Base-by-base conservation (phyloP, 176 grass and related monocot species). In the Alloteropsis semialata region DNA sequence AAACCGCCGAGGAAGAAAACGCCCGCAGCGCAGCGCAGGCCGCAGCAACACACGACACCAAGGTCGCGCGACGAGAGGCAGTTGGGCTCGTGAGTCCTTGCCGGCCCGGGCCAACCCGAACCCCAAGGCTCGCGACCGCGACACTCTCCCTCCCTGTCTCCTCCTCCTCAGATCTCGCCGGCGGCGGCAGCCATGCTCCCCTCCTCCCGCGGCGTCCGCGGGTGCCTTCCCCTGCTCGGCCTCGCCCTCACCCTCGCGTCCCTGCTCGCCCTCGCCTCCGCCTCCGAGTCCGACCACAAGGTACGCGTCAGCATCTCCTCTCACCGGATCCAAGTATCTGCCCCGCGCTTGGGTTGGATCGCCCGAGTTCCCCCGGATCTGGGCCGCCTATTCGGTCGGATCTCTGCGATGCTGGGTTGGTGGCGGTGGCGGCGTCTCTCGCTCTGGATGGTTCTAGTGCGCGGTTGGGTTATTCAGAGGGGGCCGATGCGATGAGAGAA, bases 241-340 rank as follows among this genome's bases (percentile, higher is more conserved):
- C 13, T 75, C 74, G 63, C 59, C 46, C 61, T 86, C 70, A 45
- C 74, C 27, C 11, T 67, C 77, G 70, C 72, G 5, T 46, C 83
- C 32, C 27, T 82, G 29, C 75, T 82, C 68, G 8, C 28, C 33
- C 55, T 44, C 61, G 90, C 76, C 42, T 76, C 71, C 71, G 92
- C 92, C 76, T 94, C 92, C 43, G 92, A 94, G 74, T 75, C 77
- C 16, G 88, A 93, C 61, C 91, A 93, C 85, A 87, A 85, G 92
- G 89, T 94, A 43, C 62, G 85, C n/a, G 17, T 58, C 8, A 11
- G 22, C 3, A 14, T 21, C 15, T 3, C 16, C 21, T 16, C 0
- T 18, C 59, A 16, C 14, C 37, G 68, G 65, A 75, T 89, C 84
- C 39, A 44, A 46, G 46, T 8, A 38, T 5, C 30, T 9, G 27